Evolutionary conservation across 2,329 filamentous ascomycete genomes (phyloP).

Genomic region (Scedosporium boydii): DNA sequence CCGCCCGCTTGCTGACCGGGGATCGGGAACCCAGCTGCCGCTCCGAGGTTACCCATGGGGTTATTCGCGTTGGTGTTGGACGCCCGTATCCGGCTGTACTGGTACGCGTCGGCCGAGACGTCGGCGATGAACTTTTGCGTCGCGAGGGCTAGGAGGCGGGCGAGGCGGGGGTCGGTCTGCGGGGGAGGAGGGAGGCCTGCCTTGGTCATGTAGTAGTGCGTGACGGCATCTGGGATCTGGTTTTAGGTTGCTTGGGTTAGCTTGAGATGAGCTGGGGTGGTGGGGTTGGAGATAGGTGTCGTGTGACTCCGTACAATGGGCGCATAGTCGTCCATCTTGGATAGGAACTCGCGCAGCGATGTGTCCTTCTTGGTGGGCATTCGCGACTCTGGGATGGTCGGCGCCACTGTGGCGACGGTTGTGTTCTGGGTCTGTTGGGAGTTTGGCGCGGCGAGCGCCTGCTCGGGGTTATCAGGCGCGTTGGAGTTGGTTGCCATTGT

Average conservation of each 20-base stretch:
- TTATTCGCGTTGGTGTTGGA: constrained; percentile 82
- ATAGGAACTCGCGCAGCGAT: constrained; percentile 82
- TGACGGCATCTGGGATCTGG: constrained; percentile 94
- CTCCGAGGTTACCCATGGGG: constrained; percentile 78
- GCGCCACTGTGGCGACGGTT: constrained; percentile 24
- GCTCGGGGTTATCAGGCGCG: constrained; percentile 2
- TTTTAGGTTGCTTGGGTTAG: constrained; percentile 7
- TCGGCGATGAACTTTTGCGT: constrained; percentile 99
- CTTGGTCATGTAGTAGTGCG: constrained; percentile 94
- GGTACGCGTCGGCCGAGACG: constrained; percentile 93
- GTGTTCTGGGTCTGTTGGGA: not conserved
- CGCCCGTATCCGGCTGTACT: constrained; percentile 93
- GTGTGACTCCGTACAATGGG: constrained; percentile 64
- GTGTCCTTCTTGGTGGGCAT: constrained; percentile 81
- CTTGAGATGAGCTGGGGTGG: not conserved
- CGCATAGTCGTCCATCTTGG: constrained; percentile 97
- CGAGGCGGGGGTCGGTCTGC: constrained; percentile 80
- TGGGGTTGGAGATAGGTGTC: not conserved
- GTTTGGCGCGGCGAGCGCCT: not conserved
- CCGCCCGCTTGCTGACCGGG: constrained; percentile 52
- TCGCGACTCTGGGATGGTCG: constrained; percentile 44
- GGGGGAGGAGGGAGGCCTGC: constrained; percentile 89
- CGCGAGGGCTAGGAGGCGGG: constrained; percentile 88
- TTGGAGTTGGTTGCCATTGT: not conserved
- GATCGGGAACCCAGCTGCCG: constrained; percentile 58